Percentiles rank a stretch among this genome's conserved stretches.
These are phyloP conservation scores for Datisca glomerata DNA, from an alignment of 306 rosid genomes.

Conservation along the genomic window DNA sequence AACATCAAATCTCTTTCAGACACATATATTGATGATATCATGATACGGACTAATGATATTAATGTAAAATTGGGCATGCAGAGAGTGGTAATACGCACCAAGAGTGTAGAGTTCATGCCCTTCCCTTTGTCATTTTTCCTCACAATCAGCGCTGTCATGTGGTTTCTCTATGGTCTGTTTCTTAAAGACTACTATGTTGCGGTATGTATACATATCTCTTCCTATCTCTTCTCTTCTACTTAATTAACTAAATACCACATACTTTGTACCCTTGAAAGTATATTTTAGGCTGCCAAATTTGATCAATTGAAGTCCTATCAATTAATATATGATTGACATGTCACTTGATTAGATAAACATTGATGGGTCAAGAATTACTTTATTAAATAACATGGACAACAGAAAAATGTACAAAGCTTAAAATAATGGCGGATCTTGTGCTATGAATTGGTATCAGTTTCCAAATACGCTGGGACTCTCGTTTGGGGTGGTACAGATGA, in stretches of 20 bases:
- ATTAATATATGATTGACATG: no score
- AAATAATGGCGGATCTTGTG: neutral
- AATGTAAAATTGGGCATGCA: constrained; percentile 14
- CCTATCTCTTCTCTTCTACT: neutral
- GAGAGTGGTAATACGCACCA: constrained; percentile 55
- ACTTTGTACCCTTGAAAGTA: no score
- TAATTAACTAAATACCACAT: neutral
- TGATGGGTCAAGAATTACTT: no score
- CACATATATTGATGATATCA: neutral
- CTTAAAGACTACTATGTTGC: constrained; percentile 74
- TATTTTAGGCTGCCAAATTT: no score
- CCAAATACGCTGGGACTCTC: constrained; percentile 81
- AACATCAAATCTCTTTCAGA: no score
- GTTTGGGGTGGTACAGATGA: constrained; percentile 88
- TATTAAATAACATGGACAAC: no score
- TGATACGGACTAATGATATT: neutral
- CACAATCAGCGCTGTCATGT: constrained; percentile 73
- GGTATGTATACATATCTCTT: constrained; percentile 23
- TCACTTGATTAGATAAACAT: constrained; percentile 1
- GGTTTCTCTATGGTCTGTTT: constrained; percentile 85
- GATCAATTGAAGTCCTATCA: no score
- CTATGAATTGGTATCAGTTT: constrained; percentile 24
- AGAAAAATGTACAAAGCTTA: no score
- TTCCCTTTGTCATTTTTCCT: constrained; percentile 62
- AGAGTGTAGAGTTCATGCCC: constrained; percentile 96